phyloP scores from a whole-genome alignment of 306 rosid genomes.

The Vigna unguiculata region DNA sequence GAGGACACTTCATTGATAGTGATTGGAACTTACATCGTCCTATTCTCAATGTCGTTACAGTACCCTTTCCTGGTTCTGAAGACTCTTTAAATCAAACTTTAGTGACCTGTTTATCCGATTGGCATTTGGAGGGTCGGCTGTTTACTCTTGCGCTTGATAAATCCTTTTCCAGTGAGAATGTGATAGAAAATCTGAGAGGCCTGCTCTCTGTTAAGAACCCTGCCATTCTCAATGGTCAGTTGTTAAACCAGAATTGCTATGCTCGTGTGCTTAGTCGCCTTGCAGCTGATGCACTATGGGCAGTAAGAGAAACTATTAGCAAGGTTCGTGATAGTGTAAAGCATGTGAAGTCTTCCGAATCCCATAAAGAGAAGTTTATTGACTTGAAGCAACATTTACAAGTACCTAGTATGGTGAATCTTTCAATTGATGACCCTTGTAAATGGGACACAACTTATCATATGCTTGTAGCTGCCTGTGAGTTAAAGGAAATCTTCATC shows the following conservation, averaged over 20 bases:
- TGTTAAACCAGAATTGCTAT: constrained; percentile 74
- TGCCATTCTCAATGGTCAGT: constrained; percentile 77
- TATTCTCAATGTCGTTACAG: constrained; percentile 72
- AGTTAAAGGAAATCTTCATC: constrained; percentile 80
- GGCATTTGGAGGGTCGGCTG: constrained; percentile 79
- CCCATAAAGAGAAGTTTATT: constrained; percentile 66
- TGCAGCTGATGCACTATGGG: constrained; percentile 61
- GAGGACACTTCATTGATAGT: constrained; percentile 85
- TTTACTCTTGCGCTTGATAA: constrained; percentile 72
- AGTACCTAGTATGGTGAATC: constrained; percentile 69
- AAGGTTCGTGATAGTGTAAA: constrained; percentile 85
- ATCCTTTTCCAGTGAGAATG: constrained; percentile 64
- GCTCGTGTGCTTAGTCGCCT: constrained; percentile 82
- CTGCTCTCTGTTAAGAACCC: constrained; percentile 77
- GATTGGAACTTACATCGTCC: constrained; percentile 79
- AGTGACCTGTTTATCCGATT: constrained; percentile 71
- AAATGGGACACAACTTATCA: constrained; percentile 89
- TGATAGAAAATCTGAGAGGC: constrained; percentile 65
- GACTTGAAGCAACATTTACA: constrained; percentile 83
- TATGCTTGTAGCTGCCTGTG: constrained; percentile 86
- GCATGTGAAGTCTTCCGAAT: constrained; percentile 74
- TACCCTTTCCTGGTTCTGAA: constrained; percentile 68
- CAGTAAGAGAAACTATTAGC: constrained; percentile 58
- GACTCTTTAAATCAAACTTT: constrained; percentile 67
- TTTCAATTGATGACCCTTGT: constrained; percentile 67